Evolutionary conservation across 768 basidiomycete species (phyloP).

Genomic region (Mycena olivaceomarginata): DNA sequence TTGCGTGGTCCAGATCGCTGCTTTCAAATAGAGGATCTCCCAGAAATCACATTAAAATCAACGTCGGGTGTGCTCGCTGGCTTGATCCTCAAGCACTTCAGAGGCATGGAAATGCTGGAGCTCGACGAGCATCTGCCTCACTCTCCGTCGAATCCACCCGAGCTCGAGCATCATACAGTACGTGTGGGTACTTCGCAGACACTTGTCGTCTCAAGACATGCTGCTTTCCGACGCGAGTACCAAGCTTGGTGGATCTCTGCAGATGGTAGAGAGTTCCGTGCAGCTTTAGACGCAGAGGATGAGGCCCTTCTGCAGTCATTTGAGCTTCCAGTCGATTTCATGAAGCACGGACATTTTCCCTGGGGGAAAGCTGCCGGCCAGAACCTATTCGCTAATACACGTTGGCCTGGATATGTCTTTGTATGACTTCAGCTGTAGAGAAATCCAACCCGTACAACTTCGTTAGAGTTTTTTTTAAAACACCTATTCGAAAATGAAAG

Average conservation of each 20-base stretch:
- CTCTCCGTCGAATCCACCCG: not conserved
- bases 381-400: too few relatives aligned
- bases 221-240: not conserved
- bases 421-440: too few relatives aligned
- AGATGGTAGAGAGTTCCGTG: not conserved
- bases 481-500: too few relatives aligned
- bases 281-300: not conserved
- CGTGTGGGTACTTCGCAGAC: too few relatives aligned
- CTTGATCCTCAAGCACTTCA: not conserved
- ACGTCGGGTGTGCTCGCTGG: not conserved
- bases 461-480: too few relatives aligned
- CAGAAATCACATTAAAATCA: not conserved
- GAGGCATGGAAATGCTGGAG: not conserved
- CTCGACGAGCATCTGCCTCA: not conserved
- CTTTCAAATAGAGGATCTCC: constrained; percentile 6
- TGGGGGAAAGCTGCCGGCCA: too few relatives aligned
- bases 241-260: constrained; percentile 5
- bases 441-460: too few relatives aligned
- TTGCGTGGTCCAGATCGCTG: constrained; percentile 7
- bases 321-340: too few relatives aligned
- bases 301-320: not conserved
- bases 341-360: too few relatives aligned
- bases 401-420: too few relatives aligned
- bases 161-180: not conserved
- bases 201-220: not conserved